Percentiles rank a stretch among this genome's conserved stretches.
Evolutionary conservation across 345 rosid genomes (phyloP).

Genomic region (Excoecaria agallocha): DNA sequence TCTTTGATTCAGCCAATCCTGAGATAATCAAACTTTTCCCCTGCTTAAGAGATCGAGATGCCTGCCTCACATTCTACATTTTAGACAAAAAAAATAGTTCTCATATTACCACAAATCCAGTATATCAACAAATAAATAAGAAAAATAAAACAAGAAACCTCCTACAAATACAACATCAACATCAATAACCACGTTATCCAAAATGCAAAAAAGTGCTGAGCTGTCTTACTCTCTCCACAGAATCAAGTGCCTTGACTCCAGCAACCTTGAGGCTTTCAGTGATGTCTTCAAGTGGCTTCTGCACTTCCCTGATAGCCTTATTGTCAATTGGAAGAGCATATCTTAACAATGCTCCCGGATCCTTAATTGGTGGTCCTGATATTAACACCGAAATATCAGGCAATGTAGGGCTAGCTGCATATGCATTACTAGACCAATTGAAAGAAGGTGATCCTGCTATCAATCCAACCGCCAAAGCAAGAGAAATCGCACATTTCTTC

Average conservation of each 20-base stretch:
- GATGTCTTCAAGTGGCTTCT: slow-evolving; percentile 93
- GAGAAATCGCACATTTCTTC: slow-evolving; percentile 77
- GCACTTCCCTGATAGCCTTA: slow-evolving; percentile 89
- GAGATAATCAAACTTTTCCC: slow-evolving; percentile 70
- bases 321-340: slow-evolving; percentile 86
- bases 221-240: slow-evolving; percentile 76
- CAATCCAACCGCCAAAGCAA: slow-evolving; percentile 69
- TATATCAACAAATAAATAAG: background rate
- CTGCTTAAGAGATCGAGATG: slow-evolving; percentile 64
- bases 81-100: slow-evolving; percentile 1
- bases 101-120: slow-evolving; percentile 4
- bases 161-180: background rate
- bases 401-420: slow-evolving; percentile 55
- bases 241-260: slow-evolving; percentile 85
- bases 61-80: slow-evolving; percentile 85
- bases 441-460: slow-evolving; percentile 53
- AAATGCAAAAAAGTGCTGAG: background rate
- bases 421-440: slow-evolving; percentile 40
- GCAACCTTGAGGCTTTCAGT: slow-evolving; percentile 86
- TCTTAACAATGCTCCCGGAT: slow-evolving; percentile 78
- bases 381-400: slow-evolving; percentile 78
- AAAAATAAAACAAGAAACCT: too few relatives aligned
- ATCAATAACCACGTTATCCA: background rate
- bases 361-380: slow-evolving; percentile 97
- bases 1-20: slow-evolving; percentile 86